Base-by-base conservation (phyloP, 139 green algal species). In the Trebouxia sp. region DNA sequence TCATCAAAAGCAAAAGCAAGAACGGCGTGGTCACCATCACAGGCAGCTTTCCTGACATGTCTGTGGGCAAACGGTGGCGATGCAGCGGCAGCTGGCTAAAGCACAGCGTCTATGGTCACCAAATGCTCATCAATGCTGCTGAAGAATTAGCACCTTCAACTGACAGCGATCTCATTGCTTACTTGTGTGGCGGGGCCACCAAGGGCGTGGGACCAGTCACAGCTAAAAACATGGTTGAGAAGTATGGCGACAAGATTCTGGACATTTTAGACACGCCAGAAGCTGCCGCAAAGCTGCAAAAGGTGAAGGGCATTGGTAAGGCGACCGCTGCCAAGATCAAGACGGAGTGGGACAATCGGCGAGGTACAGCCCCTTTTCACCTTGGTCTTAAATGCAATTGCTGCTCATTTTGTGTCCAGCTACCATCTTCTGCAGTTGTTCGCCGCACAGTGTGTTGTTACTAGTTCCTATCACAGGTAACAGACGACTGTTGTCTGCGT, bases 321-420 rank as follows among this genome's bases (percentile, higher is more conserved):
- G 83, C 69, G n/a, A 88, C 75, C 0, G 88, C 88, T 0, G 70
- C 78, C 50, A 88, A 87, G 35, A 85, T 91, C 56, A 89, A 91
- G 76, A 7, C 58, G 20, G n/a, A 39, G 0, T 90, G 85, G 87
- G 85, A 90, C 28, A 62, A 32, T 24, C 75, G 43, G 11, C 53
- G 55, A 76, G 74, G 80, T 81, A 39, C 3, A 24, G 77, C 2
- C 35, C n/a, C n/a, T n/a, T n/a, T n/a, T n/a, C n/a, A n/a, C n/a
- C n/a, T n/a, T n/a, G n/a, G n/a, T n/a, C n/a, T n/a, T n/a, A n/a
- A 28, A 4, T 79, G 47, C 1, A 7, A 42, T 28, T 4, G 8
- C 12, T 67, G 11, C n/a, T 45, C 45, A 28, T 22, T 10, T 43
- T 6, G 24, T n/a, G 5, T 55, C 7, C 17, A 28, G n/a, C 3